Conservation (phyloP, 768 basidiomycete genomes). For the Phanerochaete sordida region DNA sequence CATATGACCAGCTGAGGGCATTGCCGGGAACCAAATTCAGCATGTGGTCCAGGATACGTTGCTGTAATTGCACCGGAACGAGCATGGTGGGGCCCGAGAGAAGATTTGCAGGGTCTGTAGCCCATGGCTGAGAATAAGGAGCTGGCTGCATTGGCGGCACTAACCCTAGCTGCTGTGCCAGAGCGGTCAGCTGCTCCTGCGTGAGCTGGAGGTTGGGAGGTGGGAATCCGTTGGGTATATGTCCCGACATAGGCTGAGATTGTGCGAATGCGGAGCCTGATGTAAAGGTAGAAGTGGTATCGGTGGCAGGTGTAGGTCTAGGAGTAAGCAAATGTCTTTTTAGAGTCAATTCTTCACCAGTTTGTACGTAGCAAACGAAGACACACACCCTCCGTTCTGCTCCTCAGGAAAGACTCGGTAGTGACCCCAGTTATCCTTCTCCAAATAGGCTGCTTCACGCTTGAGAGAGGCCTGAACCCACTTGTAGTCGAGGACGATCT, state of each 20-base stretch:
- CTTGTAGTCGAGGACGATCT: conserved; percentile 47
- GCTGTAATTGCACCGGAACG: background rate
- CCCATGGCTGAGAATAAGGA: background rate
- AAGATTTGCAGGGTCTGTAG: background rate
- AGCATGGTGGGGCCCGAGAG: background rate
- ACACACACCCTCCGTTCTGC: conserved; percentile 9
- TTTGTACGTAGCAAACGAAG: background rate
- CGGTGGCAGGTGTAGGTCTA: background rate
- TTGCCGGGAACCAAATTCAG: background rate
- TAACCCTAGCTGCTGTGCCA: background rate
- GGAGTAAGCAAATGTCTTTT: background rate
- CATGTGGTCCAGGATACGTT: background rate
- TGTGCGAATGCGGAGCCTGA: background rate
- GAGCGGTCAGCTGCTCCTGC: background rate
- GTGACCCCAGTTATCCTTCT: conserved; percentile 33
- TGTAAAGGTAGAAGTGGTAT: background rate
- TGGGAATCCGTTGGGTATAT: background rate
- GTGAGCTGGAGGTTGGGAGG: background rate
- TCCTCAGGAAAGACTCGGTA: conserved; percentile 2
- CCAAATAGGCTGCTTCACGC: conserved; percentile 41
- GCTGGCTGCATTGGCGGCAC: background rate
- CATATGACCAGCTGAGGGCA: background rate
- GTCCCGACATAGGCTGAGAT: background rate
- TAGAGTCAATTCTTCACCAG: background rate
- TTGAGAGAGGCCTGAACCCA: conserved; percentile 52